Conservation (phyloP, 2,329 filamentous ascomycete species). For the Trichoderma breve region DNA sequence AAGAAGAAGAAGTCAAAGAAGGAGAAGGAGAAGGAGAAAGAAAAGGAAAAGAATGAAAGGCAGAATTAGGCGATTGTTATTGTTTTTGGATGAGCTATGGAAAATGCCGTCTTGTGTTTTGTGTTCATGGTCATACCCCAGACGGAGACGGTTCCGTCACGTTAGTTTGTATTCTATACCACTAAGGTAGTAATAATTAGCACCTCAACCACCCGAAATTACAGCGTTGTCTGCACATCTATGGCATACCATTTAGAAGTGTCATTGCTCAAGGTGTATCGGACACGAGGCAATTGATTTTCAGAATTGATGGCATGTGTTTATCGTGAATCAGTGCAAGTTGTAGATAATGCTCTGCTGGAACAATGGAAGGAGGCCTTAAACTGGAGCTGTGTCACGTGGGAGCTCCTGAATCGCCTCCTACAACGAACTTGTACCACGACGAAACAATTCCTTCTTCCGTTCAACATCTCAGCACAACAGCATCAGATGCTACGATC, state of each 20-base stretch:
- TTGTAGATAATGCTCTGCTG: neutral
- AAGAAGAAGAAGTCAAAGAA: constrained; percentile 7
- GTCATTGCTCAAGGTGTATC: neutral
- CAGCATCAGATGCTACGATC: neutral
- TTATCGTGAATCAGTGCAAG: neutral
- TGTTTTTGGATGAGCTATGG: constrained; percentile 4
- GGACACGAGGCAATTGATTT: neutral
- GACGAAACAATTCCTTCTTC: neutral
- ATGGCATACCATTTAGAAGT: neutral
- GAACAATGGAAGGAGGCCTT: neutral
- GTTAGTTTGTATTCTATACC: neutral
- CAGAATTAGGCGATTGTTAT: neutral
- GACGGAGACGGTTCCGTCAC: neutral
- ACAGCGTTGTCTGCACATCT: neutral
- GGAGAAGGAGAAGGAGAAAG: neutral
- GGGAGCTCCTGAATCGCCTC: constrained; percentile 17
- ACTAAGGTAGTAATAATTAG: neutral
- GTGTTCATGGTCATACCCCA: neutral
- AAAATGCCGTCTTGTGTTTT: neutral
- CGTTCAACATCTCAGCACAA: neutral
- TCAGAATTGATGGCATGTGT: neutral
- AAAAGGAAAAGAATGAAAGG: neutral
- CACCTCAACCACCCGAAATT: neutral
- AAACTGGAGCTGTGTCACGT: constrained; percentile 20
- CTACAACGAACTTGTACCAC: neutral